A percentile compares a stretch with the other conserved stretches of the same genome.
Conservation (phyloP, 805 yeast genomes). For the Nakazawaea ernobii region DNA sequence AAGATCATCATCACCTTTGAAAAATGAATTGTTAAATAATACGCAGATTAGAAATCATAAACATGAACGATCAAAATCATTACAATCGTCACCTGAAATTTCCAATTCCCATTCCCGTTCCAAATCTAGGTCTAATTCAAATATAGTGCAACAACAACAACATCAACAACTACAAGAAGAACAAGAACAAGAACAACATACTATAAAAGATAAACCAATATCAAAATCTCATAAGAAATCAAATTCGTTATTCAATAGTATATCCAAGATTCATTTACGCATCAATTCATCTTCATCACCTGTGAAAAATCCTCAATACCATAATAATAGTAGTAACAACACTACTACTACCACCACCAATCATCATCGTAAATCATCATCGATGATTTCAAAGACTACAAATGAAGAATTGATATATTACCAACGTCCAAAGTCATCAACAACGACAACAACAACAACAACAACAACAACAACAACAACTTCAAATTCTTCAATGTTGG, state of each 20-base stretch:
- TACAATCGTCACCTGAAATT: slow-evolving; percentile 1
- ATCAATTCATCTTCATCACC: background rate
- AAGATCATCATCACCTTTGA: slow-evolving; percentile 11
- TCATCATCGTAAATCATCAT: background rate
- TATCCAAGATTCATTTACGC: background rate
- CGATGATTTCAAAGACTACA: slow-evolving; percentile 3
- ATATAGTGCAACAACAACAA: background rate
- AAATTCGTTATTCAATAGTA: background rate
- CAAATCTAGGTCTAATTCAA: too few relatives aligned
- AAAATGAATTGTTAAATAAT: slow-evolving; percentile 1
- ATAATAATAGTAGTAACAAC: too few relatives aligned
- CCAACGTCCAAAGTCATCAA: background rate
- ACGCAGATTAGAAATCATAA: too few relatives aligned
- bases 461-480: background rate
- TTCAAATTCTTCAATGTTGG: background rate
- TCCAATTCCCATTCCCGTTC: too few relatives aligned
- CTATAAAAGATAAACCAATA: background rate
- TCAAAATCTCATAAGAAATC: slow-evolving; percentile 1
- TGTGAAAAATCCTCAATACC: background rate
- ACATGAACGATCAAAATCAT: slow-evolving; percentile 2
- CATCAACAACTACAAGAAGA: too few relatives aligned
- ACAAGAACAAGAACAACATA: background rate
- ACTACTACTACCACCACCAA: background rate
- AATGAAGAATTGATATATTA: slow-evolving; percentile 4
- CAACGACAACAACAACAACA: background rate